Evolutionary conservation across 176 grass and related monocot species (phyloP).

Genomic region (Triticum timopheevii): DNA sequence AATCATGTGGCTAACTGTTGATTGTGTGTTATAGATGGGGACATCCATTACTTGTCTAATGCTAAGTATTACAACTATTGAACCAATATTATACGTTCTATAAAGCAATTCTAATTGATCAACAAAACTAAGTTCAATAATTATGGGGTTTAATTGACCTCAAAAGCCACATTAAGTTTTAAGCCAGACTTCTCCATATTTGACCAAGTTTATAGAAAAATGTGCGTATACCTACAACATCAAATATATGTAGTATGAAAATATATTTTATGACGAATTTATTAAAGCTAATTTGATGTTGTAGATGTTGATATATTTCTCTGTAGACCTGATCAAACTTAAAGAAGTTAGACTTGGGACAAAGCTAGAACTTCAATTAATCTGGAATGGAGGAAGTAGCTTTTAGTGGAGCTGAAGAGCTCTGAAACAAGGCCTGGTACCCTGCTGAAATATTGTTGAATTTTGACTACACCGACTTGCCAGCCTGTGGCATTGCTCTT

Average conservation of each 20-base stretch:
- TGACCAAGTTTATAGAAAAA: too few relatives aligned
- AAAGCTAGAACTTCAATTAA: background rate
- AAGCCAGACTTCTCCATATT: background rate
- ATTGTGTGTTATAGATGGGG: background rate
- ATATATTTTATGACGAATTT: background rate
- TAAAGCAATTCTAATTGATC: conserved; percentile 6
- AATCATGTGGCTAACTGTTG: background rate
- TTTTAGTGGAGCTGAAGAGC: background rate
- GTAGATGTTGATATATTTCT: background rate
- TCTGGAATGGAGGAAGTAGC: background rate
- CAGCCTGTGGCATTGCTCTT: background rate
- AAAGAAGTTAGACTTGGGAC: background rate
- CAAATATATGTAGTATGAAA: background rate
- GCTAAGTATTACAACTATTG: background rate
- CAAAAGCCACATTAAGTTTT: background rate
- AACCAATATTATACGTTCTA: background rate
- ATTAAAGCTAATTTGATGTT: background rate
- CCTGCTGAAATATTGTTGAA: background rate
- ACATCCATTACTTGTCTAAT: background rate
- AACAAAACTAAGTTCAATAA: background rate
- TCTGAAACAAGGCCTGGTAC: background rate
- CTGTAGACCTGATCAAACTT: background rate
- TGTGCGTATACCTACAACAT: background rate
- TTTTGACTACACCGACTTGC: background rate
- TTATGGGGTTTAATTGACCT: background rate